These are phyloP conservation scores for Plasmodium coatneyi DNA, from an alignment of 169 alveolate genomes.

Conservation along the genomic window DNA sequence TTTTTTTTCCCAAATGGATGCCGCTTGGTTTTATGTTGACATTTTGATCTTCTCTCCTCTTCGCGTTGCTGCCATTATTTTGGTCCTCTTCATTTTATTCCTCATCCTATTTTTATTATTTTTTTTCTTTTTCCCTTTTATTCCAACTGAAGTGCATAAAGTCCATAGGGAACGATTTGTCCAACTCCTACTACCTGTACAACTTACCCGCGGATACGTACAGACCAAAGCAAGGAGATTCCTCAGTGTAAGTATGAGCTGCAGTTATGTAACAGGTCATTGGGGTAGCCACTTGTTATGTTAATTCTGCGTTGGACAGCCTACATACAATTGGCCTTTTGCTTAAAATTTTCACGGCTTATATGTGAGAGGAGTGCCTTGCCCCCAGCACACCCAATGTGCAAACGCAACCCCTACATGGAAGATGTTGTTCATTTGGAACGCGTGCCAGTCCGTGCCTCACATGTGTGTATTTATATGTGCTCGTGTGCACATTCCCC, in stretches of 20 bases:
- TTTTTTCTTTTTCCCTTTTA: neutral
- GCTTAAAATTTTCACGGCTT: neutral
- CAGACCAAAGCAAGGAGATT: constrained; percentile 72
- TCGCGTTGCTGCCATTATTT: constrained; percentile 12
- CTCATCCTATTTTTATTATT: neutral
- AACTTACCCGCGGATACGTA: constrained; percentile 75
- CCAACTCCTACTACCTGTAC: constrained; percentile 78
- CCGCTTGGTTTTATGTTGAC: neutral
- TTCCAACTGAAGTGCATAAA: constrained; percentile 24
- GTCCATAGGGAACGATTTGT: constrained; percentile 77
- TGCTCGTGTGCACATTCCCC: neutral
- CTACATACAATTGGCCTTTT: neutral
- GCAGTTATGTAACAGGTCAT: neutral
- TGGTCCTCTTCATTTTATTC: neutral
- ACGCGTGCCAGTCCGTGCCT: neutral
- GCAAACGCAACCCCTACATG: neutral
- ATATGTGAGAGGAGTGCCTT: neutral
- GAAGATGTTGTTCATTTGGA: neutral
- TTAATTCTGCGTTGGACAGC: neutral
- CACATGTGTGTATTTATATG: neutral
- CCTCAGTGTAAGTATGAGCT: constrained; percentile 67
- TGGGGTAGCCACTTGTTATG: neutral
- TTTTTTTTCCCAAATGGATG: neutral
- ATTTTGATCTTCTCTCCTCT: neutral
- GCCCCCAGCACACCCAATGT: neutral